Evolutionary conservation across 73 alveolate genomes (phyloP), one percentile per base, ranked within the genome.

Genomic region (Paramecium octaurelia): DNA sequence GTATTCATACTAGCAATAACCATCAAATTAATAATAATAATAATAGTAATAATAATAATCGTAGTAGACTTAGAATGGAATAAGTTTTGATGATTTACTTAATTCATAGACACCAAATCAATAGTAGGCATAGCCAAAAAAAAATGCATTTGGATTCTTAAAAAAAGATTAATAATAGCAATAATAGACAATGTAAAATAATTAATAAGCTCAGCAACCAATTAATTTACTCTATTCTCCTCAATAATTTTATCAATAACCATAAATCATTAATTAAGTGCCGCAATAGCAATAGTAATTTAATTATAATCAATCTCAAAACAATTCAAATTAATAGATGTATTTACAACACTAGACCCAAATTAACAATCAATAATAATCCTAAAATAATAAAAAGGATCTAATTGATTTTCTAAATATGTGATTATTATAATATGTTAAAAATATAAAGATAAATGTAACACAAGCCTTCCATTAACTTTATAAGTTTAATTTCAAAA

Each of bases 101-200:
- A 64, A 64, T 64, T 14, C 44, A 12, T 64, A 64, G 29, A 27
- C 84, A 64, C 1, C 84, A 27, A 54, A 54, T 54, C 31, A 54
- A 54, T 34, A 64, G 29, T 31, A 12, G 31, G 3, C 50, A 27
- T 27, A 64, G 31, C 50, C 84, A 21, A 64, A 64, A 14, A 64
- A 64, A 10, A 64, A 64, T 64, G 84, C 84, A 11, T 64, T 64
- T 64, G 84, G 84, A 64, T 64, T 64, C 21, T 31, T 64, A 64
- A 64, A 64, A 64, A 64, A 64, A 64, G 84, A 64, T 64, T 27
- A 27, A 27, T 27, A 27, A 27, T 27, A 27, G 31, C 27, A 27
- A 31, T 60, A 60, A 60, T 60, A 20, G 80, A 10, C 42, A 21
- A 14, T 18, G 14, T 54, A 54, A 54, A 54, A 4, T 54, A 54